Evolutionary conservation across 2,329 filamentous ascomycete species (phyloP).

Genomic region (Arthrinium phaeospermum): DNA sequence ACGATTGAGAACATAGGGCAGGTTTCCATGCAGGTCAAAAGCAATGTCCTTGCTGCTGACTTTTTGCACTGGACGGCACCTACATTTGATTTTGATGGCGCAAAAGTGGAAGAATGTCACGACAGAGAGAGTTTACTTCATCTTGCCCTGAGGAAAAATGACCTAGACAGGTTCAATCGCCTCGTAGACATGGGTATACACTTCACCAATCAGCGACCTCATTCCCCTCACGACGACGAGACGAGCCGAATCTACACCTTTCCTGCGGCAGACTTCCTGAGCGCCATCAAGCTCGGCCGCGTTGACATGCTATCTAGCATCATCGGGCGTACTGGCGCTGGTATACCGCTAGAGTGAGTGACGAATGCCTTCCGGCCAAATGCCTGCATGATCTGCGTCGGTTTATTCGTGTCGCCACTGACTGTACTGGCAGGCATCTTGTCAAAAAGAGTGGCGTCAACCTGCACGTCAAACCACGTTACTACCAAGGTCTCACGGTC

Average conservation of each 20-base stretch:
- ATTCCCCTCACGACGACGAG: constrained; percentile 26
- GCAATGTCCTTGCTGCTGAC: constrained; percentile 58
- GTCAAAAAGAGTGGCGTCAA: constrained; percentile 67
- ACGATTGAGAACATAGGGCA: constrained; percentile 80
- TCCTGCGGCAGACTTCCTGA: constrained; percentile 46
- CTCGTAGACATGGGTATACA: constrained; percentile 61
- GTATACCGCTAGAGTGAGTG: constrained; percentile 65
- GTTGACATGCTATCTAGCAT: constrained; percentile 65
- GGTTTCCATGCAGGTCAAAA: constrained; percentile 71
- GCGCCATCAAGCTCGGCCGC: constrained; percentile 54
- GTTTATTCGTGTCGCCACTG: neutral
- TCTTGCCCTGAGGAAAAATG: constrained; percentile 58
- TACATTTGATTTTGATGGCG: neutral
- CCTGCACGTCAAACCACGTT: constrained; percentile 67
- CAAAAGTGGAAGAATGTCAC: neutral
- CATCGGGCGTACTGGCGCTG: constrained; percentile 70
- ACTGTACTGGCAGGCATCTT: constrained; percentile 46
- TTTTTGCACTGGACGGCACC: constrained; percentile 47
- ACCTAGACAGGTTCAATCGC: constrained; percentile 58
- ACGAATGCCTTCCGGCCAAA: no score
- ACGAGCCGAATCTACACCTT: constrained; percentile 44
- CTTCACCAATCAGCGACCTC: constrained; percentile 39
- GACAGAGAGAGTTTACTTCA: constrained; percentile 40
- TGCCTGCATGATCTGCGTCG: neutral
- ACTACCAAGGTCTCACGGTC: constrained; percentile 46